A percentile compares a stretch with the other conserved stretches of the same genome.
phyloP scores from a whole-genome alignment of 2,329 filamentous ascomycete species.

The Lasiodiplodia theobromae region DNA sequence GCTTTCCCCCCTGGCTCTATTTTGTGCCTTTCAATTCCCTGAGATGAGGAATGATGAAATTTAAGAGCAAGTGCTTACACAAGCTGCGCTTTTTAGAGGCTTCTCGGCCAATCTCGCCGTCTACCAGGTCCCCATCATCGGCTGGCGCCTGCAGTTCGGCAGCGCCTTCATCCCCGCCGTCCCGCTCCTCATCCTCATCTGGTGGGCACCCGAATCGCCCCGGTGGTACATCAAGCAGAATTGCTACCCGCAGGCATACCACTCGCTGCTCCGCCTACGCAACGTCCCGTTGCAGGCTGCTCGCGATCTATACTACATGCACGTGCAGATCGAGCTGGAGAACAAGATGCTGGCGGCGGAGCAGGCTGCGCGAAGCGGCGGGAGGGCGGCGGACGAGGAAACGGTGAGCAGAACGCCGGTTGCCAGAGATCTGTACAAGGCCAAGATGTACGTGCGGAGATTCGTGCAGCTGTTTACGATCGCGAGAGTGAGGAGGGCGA shows the following conservation, averaged over 20 bases:
- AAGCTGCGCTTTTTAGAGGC: constrained; percentile 33
- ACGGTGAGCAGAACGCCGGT: constrained; percentile 10
- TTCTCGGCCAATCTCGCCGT: constrained; percentile 37
- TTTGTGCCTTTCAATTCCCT: constrained; percentile 37
- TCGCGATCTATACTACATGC: constrained; percentile 60
- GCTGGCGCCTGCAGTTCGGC: constrained; percentile 40
- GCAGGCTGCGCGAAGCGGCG: constrained; percentile 35
- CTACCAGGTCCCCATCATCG: constrained; percentile 36
- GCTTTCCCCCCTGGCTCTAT: constrained; percentile 35
- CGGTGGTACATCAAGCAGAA: constrained; percentile 39
- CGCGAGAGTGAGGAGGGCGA: constrained; percentile 39
- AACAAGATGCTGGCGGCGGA: constrained; percentile 42
- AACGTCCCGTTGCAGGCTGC: constrained; percentile 60
- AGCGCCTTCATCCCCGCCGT: constrained; percentile 39
- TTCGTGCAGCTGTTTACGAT: constrained; percentile 36
- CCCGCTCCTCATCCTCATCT: constrained; percentile 38
- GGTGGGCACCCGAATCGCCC: constrained; percentile 37
- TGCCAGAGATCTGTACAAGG: constrained; percentile 21
- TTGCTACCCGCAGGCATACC: constrained; percentile 35
- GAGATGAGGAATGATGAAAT: background rate
- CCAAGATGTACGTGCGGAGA: constrained; percentile 11
- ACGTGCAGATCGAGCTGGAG: constrained; percentile 42
- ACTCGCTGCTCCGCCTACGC: constrained; percentile 60
- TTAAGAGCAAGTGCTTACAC: background rate
- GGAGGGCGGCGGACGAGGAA: background rate